Base-by-base conservation (phyloP, 2,329 filamentous ascomycete genomes). In the Lasiodiplodia citricola region DNA sequence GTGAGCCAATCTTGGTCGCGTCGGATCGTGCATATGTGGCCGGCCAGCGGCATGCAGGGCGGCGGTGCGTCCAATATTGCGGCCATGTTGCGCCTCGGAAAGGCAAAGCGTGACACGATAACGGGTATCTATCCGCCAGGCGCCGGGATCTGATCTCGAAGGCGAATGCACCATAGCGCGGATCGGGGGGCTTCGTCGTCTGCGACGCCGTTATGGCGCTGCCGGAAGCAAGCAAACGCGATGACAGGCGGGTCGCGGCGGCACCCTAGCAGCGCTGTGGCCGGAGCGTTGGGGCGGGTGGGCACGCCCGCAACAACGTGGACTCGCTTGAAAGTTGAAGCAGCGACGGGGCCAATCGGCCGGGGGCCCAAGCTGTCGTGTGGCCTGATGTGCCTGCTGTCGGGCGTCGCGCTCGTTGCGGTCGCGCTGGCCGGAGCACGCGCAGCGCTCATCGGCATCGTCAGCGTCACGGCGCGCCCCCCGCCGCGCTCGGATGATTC, bases 61-160 rank as follows among this genome's bases (percentile, higher is more conserved):
- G 60, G 50, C 37, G 55, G 58, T 51, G 41, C 41, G 58, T 50
- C 58, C 58, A 63, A 63, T 63, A 63, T 63, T 63, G 56, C 56
- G 56, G 38, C 56, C 56, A 60, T 44, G 57, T 25, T 50, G 58
- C 47, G 58, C 41, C 58, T 63, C 58, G 38, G 41, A 44, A 25
- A 51, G 58, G 58, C 37, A 41, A 60, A 28, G 44, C 35, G 64
- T 57, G 38, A 55, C 51, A 57, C 71, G 70, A 66, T 72, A 73
- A 70, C 71, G 69, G 71, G 69, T 72, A 74, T 72, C 72, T 74
- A 73, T 69, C 73, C 71, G 71, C 25, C 67, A 69, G n/a, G 38
- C 54, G 54, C 54, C 54, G n/a, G 67, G 69, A 73, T 73, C 71
- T 71, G 63, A 73, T 73, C 71, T 71, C 28, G 18, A 51, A 23